Percentiles rank a stretch among this genome's conserved stretches.
Evolutionary conservation across 768 basidiomycete genomes (phyloP).

Genomic region (Tulasnella sp.): DNA sequence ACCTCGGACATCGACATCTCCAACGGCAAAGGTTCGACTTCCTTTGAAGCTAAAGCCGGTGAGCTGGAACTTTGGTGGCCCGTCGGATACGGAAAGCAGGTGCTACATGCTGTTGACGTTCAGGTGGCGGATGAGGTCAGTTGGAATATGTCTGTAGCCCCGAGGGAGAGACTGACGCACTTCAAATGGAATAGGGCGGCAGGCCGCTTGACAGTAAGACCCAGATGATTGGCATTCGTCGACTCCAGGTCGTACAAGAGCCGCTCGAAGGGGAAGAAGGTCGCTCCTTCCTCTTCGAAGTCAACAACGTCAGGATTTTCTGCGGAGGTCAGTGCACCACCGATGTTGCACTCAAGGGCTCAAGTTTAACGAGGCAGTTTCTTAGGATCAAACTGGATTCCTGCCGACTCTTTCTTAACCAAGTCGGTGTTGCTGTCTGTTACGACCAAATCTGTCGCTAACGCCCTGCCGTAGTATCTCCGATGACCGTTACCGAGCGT

Average conservation of each 20-base stretch:
- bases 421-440: conserved; percentile 35
- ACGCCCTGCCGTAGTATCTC: conserved; percentile 30
- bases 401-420: conserved; percentile 83
- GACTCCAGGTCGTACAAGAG: conserved; percentile 72
- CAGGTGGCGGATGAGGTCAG: conserved; percentile 44
- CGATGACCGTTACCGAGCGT: conserved; percentile 51
- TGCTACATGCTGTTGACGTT: conserved; percentile 55
- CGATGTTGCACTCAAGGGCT: not conserved
- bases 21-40: conserved; percentile 33
- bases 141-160: not conserved
- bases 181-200: conserved; percentile 30
- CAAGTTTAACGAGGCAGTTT: not conserved
- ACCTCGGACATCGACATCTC: conserved; percentile 24
- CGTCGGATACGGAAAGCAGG: conserved; percentile 68
- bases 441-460: not conserved
- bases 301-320: conserved; percentile 83
- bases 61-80: conserved; percentile 78
- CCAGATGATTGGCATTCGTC: conserved; percentile 65
- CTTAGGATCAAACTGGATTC: conserved; percentile 85
- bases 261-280: conserved; percentile 65
- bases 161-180: not conserved
- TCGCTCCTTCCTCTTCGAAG: conserved; percentile 76
- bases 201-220: conserved; percentile 40
- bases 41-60: conserved; percentile 35
- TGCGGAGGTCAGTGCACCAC: conserved; percentile 49